Base-by-base conservation (phyloP, 306 rosid genomes). In the Rosa lucieae region DNA sequence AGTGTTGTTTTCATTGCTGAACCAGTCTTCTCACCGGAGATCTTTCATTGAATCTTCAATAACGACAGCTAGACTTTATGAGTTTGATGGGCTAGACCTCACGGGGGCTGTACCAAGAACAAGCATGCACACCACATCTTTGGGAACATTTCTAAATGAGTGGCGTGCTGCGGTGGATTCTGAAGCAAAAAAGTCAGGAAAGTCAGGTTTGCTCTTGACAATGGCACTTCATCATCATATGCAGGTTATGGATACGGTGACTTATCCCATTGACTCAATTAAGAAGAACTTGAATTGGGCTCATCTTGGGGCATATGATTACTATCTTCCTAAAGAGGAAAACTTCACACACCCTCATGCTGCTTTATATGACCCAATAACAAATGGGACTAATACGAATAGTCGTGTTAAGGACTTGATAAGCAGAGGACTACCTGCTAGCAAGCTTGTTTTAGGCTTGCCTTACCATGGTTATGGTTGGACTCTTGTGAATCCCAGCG, bases 381-480 rank as follows among this genome's bases (percentile, higher is more conserved):
- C 67, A 44, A 70, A 65, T 43, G 17, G 65, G 78, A 49, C 58
- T 39, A 80, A 80, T 47, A 84, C 87, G 6, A 73, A 80, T 21
- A 2, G 12, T 13, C 29, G 29, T 14, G 56, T 82, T 20, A 48
- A 65, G 21, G 82, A 82, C 49, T 82, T 77, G 85, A 63, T 52
- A 51, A 72, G 67, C 26, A 44, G 74, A 52, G 79, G 82, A 5
- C 73, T 84, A 66, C 39, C 70, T 8, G 39, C 72, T 5, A 77
- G 76, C 53, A 80, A 77, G 43, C 70, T 84, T 37, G 73, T 84
- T 61, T 55, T 84, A 58, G 87, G 87, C 35, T 77, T 84, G 77
- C 82, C 87, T 66, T 84, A 71, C 53, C 79, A 80, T 37, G 87
- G 87, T 15, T 80, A 65, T 37, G 84, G 77, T 3, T 84, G 84